Conservation (phyloP, 2,329 filamentous ascomycete species). For the Neofusicoccum laricinum region DNA sequence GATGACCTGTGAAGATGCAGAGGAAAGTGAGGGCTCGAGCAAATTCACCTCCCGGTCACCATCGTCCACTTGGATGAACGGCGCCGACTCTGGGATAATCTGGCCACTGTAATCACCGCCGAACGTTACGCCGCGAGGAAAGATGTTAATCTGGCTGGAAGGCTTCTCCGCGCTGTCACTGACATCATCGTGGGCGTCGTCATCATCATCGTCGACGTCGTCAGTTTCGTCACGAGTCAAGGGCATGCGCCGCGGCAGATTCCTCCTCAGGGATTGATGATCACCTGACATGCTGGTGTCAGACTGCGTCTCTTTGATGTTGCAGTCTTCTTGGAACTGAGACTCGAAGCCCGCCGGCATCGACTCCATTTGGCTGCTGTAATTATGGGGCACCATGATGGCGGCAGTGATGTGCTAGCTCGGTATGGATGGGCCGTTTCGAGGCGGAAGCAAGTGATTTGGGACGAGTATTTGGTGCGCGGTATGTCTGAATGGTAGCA, state of each 20-base stretch:
- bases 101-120: background rate
- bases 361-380: background rate
- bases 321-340: background rate
- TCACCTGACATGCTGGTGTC: background rate
- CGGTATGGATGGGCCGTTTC: background rate
- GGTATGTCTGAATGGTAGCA: too few species aligned
- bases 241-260: background rate
- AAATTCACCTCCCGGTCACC: background rate
- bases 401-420: background rate
- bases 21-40: too few species aligned
- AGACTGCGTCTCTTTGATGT: background rate
- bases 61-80: background rate
- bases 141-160: background rate
- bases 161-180: background rate
- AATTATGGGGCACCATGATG: background rate
- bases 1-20: background rate
- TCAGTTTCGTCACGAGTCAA: background rate
- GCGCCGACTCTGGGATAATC: background rate
- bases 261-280: background rate
- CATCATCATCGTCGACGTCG: background rate
- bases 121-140: background rate
- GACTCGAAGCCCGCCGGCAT: background rate
- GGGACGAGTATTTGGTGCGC: too few species aligned
- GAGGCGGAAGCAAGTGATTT: too few species aligned
- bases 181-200: background rate